A percentile compares a stretch with the other conserved stretches of the same genome.
These are phyloP conservation scores for Sphaerulina populicola DNA, from an alignment of 2,329 filamentous ascomycete species.

Conservation along the genomic window DNA sequence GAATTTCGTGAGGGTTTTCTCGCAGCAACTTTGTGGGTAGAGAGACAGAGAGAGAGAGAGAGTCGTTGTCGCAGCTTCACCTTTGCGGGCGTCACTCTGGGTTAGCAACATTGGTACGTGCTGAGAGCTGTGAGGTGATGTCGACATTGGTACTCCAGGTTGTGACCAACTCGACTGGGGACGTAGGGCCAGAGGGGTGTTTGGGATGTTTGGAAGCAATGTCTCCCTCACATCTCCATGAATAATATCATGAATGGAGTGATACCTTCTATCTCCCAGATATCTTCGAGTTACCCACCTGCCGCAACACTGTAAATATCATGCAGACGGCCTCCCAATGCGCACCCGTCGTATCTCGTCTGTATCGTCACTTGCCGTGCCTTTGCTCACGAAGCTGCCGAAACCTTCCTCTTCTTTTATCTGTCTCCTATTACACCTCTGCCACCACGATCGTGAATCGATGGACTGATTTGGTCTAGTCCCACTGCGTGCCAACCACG, in stretches of 20 bases:
- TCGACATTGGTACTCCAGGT: too few relatives aligned
- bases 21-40: too few relatives aligned
- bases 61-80: too few relatives aligned
- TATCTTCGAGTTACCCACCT: neutral
- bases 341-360: conserved; percentile 3
- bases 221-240: neutral
- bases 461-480: neutral
- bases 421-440: neutral
- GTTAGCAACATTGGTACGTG: too few relatives aligned
- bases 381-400: neutral
- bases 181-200: too few relatives aligned
- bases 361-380: conserved; percentile 4
- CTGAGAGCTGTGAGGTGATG: too few relatives aligned
- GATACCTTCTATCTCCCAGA: neutral
- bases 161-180: too few relatives aligned
- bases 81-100: too few relatives aligned
- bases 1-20: too few relatives aligned
- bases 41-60: too few relatives aligned
- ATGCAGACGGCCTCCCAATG: neutral
- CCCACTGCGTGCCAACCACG: neutral
- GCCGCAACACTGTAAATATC: neutral
- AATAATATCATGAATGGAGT: neutral
- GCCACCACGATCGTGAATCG: neutral
- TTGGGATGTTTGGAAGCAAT: neutral
- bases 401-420: neutral